These are phyloP conservation scores for Infundibulicybe gibba DNA, from an alignment of 768 basidiomycete genomes.

Conservation along the genomic window DNA sequence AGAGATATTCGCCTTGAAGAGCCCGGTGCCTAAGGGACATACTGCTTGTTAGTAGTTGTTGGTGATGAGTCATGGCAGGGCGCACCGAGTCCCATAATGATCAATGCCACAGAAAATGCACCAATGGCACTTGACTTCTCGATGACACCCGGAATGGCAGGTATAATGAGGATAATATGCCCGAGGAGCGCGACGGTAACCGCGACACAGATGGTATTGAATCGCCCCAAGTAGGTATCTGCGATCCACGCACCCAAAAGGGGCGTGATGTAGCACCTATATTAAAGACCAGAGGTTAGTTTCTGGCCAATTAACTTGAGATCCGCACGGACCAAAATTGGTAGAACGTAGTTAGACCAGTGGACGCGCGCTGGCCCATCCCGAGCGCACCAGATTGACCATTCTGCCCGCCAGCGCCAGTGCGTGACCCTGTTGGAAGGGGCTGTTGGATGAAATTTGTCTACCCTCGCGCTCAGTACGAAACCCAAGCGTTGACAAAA, in stretches of 20 bases:
- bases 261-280: constrained; percentile 63
- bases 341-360: constrained; percentile 70
- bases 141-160: constrained; percentile 64
- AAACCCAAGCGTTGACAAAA: neutral
- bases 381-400: constrained; percentile 70
- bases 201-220: constrained; percentile 66
- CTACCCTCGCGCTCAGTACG: constrained; percentile 19
- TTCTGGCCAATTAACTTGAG: neutral
- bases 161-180: constrained; percentile 61
- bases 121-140: constrained; percentile 45
- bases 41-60: constrained; percentile 8
- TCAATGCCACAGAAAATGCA: constrained; percentile 53
- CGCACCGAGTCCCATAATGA: constrained; percentile 52
- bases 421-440: constrained; percentile 60
- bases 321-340: constrained; percentile 53
- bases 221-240: constrained; percentile 70
- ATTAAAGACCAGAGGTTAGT: neutral
- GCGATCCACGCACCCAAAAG: constrained; percentile 71
- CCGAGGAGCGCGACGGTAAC: constrained; percentile 58
- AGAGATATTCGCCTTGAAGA: constrained; percentile 76
- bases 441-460: constrained; percentile 76
- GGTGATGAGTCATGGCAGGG: neutral
- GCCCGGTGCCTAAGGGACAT: constrained; percentile 46
- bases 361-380: constrained; percentile 65
- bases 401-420: constrained; percentile 53